Base-by-base conservation (phyloP, 192 early-diverging fungal genomes). In the Coemansia sp. region DNA sequence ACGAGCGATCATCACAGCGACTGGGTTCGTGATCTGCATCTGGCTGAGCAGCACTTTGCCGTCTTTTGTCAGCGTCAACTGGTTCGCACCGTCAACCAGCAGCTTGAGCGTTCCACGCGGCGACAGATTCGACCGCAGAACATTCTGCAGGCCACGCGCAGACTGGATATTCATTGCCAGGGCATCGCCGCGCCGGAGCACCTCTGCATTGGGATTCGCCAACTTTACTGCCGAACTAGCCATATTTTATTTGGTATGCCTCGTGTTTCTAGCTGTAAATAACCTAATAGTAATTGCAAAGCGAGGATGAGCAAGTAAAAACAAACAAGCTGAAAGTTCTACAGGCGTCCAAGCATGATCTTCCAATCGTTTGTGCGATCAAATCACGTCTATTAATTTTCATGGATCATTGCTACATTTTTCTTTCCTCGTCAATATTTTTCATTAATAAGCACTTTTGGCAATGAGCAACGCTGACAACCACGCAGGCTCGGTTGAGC, bases 21-120 rank as follows among this genome's bases (percentile, higher is more conserved):
- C 97, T 6, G 97, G 97, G 80, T 99, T 95, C 90, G 97, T 95
- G 81, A 99, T 99, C 95, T 99, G 97, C 97, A 99, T 99, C 83
- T 99, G 96, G 65, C 83, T 94, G 64, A 99, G 84, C 24, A 99
- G 90, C 43, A 99, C 97, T 72, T 99, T 99, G 59, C 97, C 97
- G 75, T 99, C 97, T 85, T 99, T 99, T 39, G 97, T 99, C 58
- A 98, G 83, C 75, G 96, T 99, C 73, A 97, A 91, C 64, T 88
- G 88, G 64, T 96, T 96, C 43, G 95, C 88, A 37, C 97, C 97
- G 67, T 94, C 93, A 15, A 99, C 97, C 53, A 99, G 86, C 90
- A 99, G 96, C 84, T 99, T 99, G 75, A 98, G 92, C 17, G 97
- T 99, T 38, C 97, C 97, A 74, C 92, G 92, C 8, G 97, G 97